phyloP scores from a whole-genome alignment of 768 basidiomycete genomes.

The Xanthoconium stramineum region DNA sequence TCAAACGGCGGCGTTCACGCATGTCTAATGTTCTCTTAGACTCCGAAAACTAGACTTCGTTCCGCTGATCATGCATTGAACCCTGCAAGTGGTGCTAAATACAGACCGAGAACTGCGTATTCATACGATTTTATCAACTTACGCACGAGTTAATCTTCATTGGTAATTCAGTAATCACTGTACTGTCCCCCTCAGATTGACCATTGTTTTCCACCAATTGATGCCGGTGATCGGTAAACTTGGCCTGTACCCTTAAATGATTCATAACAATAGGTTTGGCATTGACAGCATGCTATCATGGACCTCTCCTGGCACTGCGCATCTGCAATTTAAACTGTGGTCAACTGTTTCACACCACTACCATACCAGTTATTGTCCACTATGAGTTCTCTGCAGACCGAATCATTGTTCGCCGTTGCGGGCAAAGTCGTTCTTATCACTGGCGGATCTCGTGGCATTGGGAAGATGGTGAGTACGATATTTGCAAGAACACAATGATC shows the following conservation, averaged over 20 bases:
- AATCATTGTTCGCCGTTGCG: conserved; percentile 47
- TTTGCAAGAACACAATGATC: not conserved
- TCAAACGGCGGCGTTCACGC: conserved; percentile 48
- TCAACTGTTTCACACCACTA: not conserved
- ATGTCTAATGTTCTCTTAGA: conserved; percentile 30
- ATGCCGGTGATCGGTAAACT: conserved; percentile 11
- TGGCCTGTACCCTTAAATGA: conserved; percentile 6
- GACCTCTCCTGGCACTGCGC: not conserved
- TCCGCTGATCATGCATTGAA: conserved; percentile 7
- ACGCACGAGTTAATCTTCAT: conserved; percentile 25
- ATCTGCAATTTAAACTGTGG: not conserved
- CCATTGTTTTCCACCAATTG: not conserved
- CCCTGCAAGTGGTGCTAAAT: conserved; percentile 8
- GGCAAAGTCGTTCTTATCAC: conserved; percentile 59
- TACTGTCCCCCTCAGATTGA: conserved; percentile 4
- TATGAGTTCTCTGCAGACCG: conserved; percentile 37
- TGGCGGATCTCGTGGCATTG: conserved; percentile 64
- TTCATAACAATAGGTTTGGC: conserved; percentile 18
- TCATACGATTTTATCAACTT: conserved; percentile 21
- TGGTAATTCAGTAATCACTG: conserved; percentile 7
- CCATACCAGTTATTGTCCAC: not conserved
- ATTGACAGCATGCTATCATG: not conserved
- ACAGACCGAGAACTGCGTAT: conserved; percentile 15
- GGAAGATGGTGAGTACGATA: conserved; percentile 50
- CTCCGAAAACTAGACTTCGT: conserved; percentile 24